Conservation (phyloP, 768 basidiomycete species). For the Infundibulicybe gibba region DNA sequence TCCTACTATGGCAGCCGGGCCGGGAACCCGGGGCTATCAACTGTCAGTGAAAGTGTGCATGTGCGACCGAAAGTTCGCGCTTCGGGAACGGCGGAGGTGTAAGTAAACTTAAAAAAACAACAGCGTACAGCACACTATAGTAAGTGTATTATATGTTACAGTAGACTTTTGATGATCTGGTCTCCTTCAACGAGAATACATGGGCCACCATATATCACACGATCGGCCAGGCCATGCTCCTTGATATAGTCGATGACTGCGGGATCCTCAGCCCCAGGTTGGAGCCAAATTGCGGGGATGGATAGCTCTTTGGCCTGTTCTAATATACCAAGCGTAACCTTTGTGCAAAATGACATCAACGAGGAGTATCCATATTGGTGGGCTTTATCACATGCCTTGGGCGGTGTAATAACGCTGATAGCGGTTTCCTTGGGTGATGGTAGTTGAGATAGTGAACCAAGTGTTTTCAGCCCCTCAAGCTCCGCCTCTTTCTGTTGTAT, state of each 20-base stretch:
- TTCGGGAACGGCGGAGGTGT: too few relatives aligned
- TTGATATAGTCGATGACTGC: constrained; percentile 62
- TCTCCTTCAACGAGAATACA: constrained; percentile 83
- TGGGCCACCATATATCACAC: constrained; percentile 78
- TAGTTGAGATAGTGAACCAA: constrained; percentile 54
- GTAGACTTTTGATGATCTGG: constrained; percentile 30
- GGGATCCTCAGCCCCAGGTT: constrained; percentile 80
- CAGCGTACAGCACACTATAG: too few relatives aligned
- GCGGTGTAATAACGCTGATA: constrained; percentile 75
- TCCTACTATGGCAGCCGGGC: too few relatives aligned
- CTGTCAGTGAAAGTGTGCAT: too few relatives aligned
- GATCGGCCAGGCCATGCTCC: constrained; percentile 57
- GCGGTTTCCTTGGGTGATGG: constrained; percentile 61
- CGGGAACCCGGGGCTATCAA: too few relatives aligned
- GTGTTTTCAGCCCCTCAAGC: constrained; percentile 61
- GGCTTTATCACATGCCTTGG: constrained; percentile 42
- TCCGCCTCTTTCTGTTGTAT: constrained; percentile 58
- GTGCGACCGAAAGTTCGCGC: too few relatives aligned
- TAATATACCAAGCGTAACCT: constrained; percentile 71
- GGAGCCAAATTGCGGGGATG: constrained; percentile 84
- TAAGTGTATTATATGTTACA: constrained; percentile 11
- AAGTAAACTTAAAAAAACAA: too few relatives aligned
- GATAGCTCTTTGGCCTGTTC: constrained; percentile 63
- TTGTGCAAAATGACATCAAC: neutral
- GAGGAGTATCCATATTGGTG: neutral